Evolutionary conservation across 176 grass and related monocot species (phyloP).

Genomic region (Cenchrus purpureus): DNA sequence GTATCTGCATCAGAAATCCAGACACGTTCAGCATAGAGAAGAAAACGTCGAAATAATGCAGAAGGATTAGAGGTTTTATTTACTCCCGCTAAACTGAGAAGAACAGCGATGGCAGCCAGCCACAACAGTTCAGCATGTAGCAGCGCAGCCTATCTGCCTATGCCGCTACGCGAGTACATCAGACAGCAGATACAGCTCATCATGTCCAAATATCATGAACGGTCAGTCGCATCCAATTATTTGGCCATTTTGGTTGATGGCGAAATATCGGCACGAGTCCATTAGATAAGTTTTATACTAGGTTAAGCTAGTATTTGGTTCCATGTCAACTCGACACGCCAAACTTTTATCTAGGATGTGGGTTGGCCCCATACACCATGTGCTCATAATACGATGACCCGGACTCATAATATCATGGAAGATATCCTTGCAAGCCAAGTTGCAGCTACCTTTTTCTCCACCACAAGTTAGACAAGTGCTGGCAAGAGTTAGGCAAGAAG

Average conservation of each 20-base stretch:
- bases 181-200: too few relatives aligned
- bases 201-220: neutral
- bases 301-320: neutral
- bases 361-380: neutral
- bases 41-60: neutral
- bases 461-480: neutral
- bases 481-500: neutral
- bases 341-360: neutral
- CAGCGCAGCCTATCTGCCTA: neutral
- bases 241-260: neutral
- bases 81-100: neutral
- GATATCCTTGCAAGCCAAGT: conserved; percentile 1
- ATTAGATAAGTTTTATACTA: neutral
- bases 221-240: neutral
- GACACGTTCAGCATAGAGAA: neutral
- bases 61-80: neutral
- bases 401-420: neutral
- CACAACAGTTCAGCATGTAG: neutral
- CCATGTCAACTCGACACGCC: neutral
- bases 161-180: neutral
- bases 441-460: neutral
- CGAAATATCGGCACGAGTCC: neutral
- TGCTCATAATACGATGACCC: neutral
- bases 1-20: neutral
- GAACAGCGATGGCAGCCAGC: neutral